A percentile compares a stretch with the other conserved stretches of the same genome.
Conservation (phyloP, 192 early-diverging fungal species). For the Dimargaris cristalligena region DNA sequence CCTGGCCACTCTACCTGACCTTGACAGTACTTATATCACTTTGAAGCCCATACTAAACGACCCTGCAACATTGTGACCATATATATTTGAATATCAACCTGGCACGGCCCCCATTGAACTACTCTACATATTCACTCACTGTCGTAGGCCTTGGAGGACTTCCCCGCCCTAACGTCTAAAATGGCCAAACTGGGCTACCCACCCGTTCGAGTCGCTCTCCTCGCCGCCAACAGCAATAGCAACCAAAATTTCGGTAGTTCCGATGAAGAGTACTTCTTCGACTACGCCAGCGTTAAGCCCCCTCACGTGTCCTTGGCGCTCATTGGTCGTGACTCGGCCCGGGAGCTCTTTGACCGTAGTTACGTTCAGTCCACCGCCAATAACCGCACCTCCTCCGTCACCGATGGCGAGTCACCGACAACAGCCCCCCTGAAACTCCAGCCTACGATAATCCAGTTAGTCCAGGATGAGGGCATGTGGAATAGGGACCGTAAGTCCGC, state of each 20-base stretch:
- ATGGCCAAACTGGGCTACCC: background rate
- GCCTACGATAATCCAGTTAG: background rate
- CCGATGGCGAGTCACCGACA: too few relatives aligned
- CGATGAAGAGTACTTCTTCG: conserved; percentile 8
- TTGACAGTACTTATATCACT: too few relatives aligned
- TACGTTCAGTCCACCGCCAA: too few relatives aligned
- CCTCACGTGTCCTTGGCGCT: background rate
- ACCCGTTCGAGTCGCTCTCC: background rate
- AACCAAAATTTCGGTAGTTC: conserved; percentile 10
- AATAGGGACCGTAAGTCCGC: conserved; percentile 4
- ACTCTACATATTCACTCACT: background rate
- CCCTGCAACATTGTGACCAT: background rate
- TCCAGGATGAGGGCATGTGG: conserved; percentile 7
- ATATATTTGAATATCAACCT: background rate
- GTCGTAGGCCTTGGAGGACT: background rate
- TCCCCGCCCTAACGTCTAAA: background rate
- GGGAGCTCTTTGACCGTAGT: background rate
- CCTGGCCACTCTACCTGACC: too few relatives aligned
- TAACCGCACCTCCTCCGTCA: too few relatives aligned
- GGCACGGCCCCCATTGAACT: background rate
- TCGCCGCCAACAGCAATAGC: conserved; percentile 9
- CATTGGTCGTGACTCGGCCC: conserved; percentile 5
- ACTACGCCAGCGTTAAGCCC: conserved; percentile 1
- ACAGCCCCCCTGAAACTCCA: too few relatives aligned
- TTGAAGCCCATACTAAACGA: too few relatives aligned